Base-by-base conservation (phyloP, 2,329 filamentous ascomycete species). In the Juglanconis oblonga region DNA sequence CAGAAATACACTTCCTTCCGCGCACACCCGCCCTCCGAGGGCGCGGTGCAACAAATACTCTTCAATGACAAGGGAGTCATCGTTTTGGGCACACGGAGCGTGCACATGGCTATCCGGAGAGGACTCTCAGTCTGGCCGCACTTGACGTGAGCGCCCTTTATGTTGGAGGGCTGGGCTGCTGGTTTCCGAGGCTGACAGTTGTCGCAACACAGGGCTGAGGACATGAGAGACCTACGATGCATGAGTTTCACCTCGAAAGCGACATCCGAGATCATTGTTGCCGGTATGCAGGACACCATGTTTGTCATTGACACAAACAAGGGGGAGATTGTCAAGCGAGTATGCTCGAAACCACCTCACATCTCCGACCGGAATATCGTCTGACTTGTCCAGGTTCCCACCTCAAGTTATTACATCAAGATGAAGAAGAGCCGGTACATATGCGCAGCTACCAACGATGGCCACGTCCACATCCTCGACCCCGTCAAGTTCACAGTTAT, bases 221-320 rank as follows among this genome's bases (percentile, higher is more conserved):
- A 89, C 58, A 96, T 98, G 88, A 86, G 83, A 64, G 91, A 97
- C 70, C 78, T 99, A 65, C 86, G 87, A 67, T 98, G 95, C 74
- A 98, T 98, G 92, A 94, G 90, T 72, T 97, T 96, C 71, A 96
- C 92, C 1, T 92, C 91, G 33, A 92, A 92, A 70, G 89, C 89
- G 8, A 91, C 90, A 32, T 84, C 85, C 13, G 90, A 96, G 70
- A 88, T 99, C 59, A 79, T 99, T 24, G 90, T 94, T 38, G 95
- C 92, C 51, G 95, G 95, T 51, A 85, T 88, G 66, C 95, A 99
- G 74, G 84, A 89, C 58, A 84, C 83, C 53, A 96, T 99, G 90
- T 90, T 97, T 71, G 87, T 86, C 24, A 81, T 89, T 64, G 86
- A 88, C 71, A 80, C 87, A 52, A 80, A 81, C 69, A 92, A 91